Base-by-base conservation (phyloP, 225 moss, liverwort and hornwort species). In the Rhytidiadelphus loreus region DNA sequence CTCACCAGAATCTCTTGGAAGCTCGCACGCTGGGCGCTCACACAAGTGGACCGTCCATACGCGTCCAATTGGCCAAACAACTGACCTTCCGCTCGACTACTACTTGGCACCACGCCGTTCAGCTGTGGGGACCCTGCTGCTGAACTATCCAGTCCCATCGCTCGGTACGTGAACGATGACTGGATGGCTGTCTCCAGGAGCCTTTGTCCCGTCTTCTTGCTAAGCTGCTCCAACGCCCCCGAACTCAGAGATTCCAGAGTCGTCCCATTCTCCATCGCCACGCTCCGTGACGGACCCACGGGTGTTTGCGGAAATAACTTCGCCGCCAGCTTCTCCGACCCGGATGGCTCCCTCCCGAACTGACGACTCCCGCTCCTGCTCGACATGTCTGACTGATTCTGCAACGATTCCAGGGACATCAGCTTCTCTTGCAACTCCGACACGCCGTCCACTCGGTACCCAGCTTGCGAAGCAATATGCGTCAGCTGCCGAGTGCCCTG, bases 121-220 rank as follows among this genome's bases (percentile, higher is more conserved):
- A 87, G n/a, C 19, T 89, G 87, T 20, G 62, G 26, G 41, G 80
- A 9, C 24, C 59, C 89, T 39, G 90, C 53, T 70, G 68, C 70
- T 63, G 77, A 64, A 81, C 58, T 32, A 83, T 91, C 91, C 16
- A 90, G 83, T 57, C 91, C 94, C 90, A 91, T 78, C 26, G 92
- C 83, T 56, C 90, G 91, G 83, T 93, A 94, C 25, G 87, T 58
- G 86, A 87, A 94, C 69, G 94, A 93, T 65, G 92, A 90, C 85
- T 93, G 92, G 32, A 94, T 90, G 28, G 94, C 94, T 59, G 86
- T 89, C 57, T 93, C 93, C 71, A 92, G 73, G 55, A 94, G 89
- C 77, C 91, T 90, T 83, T 94, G 89, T 82, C 93, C 93, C 50
- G 89, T 91, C 89, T 88, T 94, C 78, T 92, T 92, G 90, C 93